Evolutionary conservation across 352 stramenopile genomes (phyloP).

Genomic region (Phytophthora colocasiae): DNA sequence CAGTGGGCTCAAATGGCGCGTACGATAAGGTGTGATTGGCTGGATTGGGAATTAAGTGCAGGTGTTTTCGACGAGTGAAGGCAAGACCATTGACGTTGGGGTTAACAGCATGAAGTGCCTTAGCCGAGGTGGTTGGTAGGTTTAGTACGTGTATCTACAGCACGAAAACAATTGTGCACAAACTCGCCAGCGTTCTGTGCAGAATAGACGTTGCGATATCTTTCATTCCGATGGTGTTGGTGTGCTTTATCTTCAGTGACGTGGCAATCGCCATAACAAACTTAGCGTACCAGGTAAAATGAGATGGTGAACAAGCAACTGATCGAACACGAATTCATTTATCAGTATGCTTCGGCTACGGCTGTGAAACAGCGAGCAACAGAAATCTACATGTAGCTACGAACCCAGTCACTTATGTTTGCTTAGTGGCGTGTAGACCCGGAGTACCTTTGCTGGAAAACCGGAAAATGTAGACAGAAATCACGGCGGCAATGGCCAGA

Average conservation of each 20-base stretch:
- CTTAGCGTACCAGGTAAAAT: neutral
- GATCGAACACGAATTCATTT: constrained; percentile 33
- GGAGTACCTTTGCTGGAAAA: constrained; percentile 47
- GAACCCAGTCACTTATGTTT: constrained; percentile 30
- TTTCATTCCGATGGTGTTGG: constrained; percentile 16
- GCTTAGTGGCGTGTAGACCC: constrained; percentile 35
- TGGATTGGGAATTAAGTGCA: constrained; percentile 21
- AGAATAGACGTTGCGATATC: constrained; percentile 48
- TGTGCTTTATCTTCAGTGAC: neutral
- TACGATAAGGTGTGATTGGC: constrained; percentile 83
- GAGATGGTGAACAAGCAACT: neutral
- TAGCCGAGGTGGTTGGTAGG: constrained; percentile 33
- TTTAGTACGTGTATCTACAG: constrained; percentile 46
- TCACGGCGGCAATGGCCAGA: constrained; percentile 52
- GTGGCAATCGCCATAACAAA: constrained; percentile 9
- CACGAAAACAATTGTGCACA: constrained; percentile 39
- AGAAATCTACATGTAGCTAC: constrained; percentile 11
- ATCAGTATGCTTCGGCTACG: constrained; percentile 14
- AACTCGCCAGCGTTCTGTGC: constrained; percentile 35
- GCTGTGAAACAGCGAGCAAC: constrained; percentile 9
- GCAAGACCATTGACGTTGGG: constrained; percentile 20
- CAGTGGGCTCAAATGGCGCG: constrained; percentile 41
- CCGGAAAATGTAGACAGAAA: constrained; percentile 68
- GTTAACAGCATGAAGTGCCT: constrained; percentile 13
- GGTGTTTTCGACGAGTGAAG: constrained; percentile 28